These are phyloP conservation scores for Cryptococcus sp. DNA, from an alignment of 1,284 basidiomycete species.

Conservation along the genomic window DNA sequence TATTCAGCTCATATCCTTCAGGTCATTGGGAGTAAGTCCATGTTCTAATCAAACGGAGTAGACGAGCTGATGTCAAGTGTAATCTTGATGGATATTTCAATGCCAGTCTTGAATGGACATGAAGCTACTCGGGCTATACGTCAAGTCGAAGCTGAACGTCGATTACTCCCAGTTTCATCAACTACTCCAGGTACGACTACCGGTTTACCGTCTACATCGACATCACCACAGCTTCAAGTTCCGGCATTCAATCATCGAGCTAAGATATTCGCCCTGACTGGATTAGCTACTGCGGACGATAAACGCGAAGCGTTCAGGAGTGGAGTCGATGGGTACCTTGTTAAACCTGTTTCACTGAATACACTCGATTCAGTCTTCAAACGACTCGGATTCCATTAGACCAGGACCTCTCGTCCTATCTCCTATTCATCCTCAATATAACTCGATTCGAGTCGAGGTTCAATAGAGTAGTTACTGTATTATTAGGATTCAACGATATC, in stretches of 20 bases:
- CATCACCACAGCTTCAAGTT: slow-evolving; percentile 1
- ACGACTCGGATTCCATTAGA: slow-evolving; percentile 42
- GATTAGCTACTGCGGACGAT: slow-evolving; percentile 87
- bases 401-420: too few relatives aligned
- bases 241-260: slow-evolving; percentile 25
- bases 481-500: too few relatives aligned
- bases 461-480: too few relatives aligned
- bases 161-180: slow-evolving; percentile 10
- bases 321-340: slow-evolving; percentile 90
- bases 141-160: slow-evolving; percentile 62
- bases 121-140: slow-evolving; percentile 80
- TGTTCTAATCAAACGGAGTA: background rate
- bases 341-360: slow-evolving; percentile 87
- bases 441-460: too few relatives aligned
- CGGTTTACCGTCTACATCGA: slow-evolving; percentile 23
- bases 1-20: slow-evolving; percentile 64
- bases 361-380: slow-evolving; percentile 81
- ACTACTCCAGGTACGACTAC: slow-evolving; percentile 8
- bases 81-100: slow-evolving; percentile 82
- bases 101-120: slow-evolving; percentile 87
- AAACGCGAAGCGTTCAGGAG: slow-evolving; percentile 85
- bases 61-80: slow-evolving; percentile 53
- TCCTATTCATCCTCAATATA: too few relatives aligned
- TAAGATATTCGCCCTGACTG: slow-evolving; percentile 85
- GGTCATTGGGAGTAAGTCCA: slow-evolving; percentile 59